Conservation (phyloP, 2,329 filamentous ascomycete genomes). For the Aspergillus unguis region DNA sequence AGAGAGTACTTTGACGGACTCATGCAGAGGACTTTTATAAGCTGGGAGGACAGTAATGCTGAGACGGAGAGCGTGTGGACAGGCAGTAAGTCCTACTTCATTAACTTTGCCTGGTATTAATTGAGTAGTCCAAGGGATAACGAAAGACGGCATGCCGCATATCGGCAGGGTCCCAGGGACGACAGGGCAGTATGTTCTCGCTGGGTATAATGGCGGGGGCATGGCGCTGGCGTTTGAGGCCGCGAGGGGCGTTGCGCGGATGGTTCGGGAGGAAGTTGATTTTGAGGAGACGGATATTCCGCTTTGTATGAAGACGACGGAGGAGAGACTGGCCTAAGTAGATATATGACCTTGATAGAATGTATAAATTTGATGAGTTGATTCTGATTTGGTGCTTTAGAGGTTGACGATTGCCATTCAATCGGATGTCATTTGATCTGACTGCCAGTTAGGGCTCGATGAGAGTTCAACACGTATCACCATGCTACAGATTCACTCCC, state of each 20-base stretch:
- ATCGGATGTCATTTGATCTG: no score
- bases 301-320: not conserved
- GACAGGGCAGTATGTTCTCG: conserved; percentile 54
- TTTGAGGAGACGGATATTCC: not conserved
- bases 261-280: conserved; percentile 41
- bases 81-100: conserved; percentile 28
- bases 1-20: conserved; percentile 39
- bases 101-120: not conserved
- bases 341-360: no score
- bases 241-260: conserved; percentile 56
- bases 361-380: no score
- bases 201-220: conserved; percentile 64
- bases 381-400: no score
- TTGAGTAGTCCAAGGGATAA: not conserved
- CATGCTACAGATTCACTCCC: no score
- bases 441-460: no score
- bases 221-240: conserved; percentile 63
- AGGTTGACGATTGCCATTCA: no score
- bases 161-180: conserved; percentile 50
- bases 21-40: conserved; percentile 36
- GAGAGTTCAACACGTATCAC: no score
- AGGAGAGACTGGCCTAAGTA: no score
- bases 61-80: conserved; percentile 34
- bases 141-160: conserved; percentile 48
- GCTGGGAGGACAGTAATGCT: conserved; percentile 36